These are phyloP conservation scores for Trichoderma pleuroti DNA, from an alignment of 2,329 filamentous ascomycete genomes.

Conservation along the genomic window DNA sequence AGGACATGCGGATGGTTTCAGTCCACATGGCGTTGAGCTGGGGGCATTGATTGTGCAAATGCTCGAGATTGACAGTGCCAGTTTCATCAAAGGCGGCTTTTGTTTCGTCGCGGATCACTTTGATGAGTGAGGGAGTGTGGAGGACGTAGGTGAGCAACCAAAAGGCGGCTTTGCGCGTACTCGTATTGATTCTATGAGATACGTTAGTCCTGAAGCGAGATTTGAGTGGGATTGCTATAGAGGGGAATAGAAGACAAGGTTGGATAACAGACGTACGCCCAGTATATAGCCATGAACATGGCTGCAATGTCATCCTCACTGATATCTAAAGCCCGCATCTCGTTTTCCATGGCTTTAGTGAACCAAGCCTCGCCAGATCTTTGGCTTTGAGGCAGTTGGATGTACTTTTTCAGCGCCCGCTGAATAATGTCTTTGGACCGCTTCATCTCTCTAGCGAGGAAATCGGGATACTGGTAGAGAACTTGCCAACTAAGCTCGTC, in stretches of 20 bases:
- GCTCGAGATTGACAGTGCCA: conserved; percentile 30
- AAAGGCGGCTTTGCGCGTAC: conserved; percentile 28
- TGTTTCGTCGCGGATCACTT: conserved; percentile 24
- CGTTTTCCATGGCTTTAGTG: not conserved
- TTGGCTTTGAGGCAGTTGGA: not conserved
- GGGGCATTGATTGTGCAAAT: conserved; percentile 28
- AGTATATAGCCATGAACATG: not conserved
- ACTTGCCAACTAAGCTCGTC: conserved; percentile 29
- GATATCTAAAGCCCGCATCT: not conserved
- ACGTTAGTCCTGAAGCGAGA: not conserved
- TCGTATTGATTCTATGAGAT: conserved; percentile 28
- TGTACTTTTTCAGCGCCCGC: not conserved
- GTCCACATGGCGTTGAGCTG: conserved; percentile 27
- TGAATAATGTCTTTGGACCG: conserved; percentile 2
- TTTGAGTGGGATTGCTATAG: not conserved
- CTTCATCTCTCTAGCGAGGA: conserved; percentile 25
- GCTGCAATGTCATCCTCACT: not conserved
- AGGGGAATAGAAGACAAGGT: not conserved
- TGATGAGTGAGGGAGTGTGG: conserved; percentile 22
- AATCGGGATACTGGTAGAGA: conserved; percentile 28
- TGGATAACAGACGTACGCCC: not conserved
- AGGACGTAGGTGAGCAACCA: conserved; percentile 29
- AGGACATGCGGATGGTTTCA: conserved; percentile 27
- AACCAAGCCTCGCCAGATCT: not conserved
- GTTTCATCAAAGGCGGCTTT: conserved; percentile 23